Evolutionary conservation across 495 filamentous ascomycete genomes (phyloP).

Genomic region (Platismatia glauca): DNA sequence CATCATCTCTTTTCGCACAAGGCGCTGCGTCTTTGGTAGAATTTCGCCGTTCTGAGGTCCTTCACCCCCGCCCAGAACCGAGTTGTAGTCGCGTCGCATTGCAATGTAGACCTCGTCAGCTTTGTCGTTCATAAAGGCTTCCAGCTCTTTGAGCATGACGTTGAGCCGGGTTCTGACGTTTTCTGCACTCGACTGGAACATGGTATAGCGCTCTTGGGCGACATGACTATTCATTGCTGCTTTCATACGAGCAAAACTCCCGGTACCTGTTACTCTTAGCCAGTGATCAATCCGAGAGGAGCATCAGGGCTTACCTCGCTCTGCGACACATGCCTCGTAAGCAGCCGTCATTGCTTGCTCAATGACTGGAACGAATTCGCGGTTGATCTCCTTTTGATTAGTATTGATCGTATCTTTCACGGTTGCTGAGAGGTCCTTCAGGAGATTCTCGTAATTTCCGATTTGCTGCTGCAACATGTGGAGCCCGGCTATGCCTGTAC

Average conservation of each 20-base stretch:
- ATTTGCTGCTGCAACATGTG: conserved; percentile 39
- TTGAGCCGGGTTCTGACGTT: conserved; percentile 34
- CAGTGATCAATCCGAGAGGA: not conserved
- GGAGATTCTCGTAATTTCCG: conserved; percentile 31
- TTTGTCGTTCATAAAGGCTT: conserved; percentile 31
- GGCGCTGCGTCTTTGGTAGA: conserved; percentile 18
- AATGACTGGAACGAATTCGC: conserved; percentile 47
- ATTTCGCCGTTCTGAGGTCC: conserved; percentile 14
- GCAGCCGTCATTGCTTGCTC: conserved; percentile 36
- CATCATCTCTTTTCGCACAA: conserved; percentile 18
- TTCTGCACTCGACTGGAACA: conserved; percentile 41
- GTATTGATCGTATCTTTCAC: conserved; percentile 33
- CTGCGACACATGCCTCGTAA: conserved; percentile 39
- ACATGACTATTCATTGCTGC: conserved; percentile 44
- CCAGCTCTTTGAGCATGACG: conserved; percentile 29
- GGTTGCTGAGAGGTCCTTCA: conserved; percentile 29
- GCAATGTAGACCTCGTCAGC: conserved; percentile 34
- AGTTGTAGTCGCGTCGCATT: conserved; percentile 38
- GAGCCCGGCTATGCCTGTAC: conserved; percentile 31
- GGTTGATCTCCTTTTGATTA: conserved; percentile 47
- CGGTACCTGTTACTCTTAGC: conserved; percentile 30
- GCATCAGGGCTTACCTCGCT: conserved; percentile 32
- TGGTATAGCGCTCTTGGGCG: conserved; percentile 29
- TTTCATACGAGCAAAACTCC: conserved; percentile 49
- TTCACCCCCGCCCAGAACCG: conserved; percentile 26